Base-by-base conservation (phyloP, 176 grass and related monocot species). In the Raddia guianensis region DNA sequence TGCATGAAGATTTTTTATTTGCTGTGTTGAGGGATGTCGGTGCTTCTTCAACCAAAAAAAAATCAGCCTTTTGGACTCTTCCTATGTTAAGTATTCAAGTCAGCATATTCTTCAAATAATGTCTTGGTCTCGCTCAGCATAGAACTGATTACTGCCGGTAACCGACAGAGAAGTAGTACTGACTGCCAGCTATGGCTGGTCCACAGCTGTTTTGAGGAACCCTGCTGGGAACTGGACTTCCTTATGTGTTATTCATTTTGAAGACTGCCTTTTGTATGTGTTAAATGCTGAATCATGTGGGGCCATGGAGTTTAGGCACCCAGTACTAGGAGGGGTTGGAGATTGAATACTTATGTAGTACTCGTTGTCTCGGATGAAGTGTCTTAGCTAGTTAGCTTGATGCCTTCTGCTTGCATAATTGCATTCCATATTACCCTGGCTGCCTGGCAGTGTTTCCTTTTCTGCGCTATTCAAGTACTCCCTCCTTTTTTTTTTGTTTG, bases 41-140 rank as follows among this genome's bases (percentile, higher is more conserved):
- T 84, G 58, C n/a, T 73, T 68, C 19, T 68, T 35, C 46, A 37
- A 57, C 69, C 27, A 27, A 27, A 2, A 46, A 62, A 61, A 78
- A 9, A 7, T 35, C 52, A 32, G 2, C 37, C 27, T 43, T 56
- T 70, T 40, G 18, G 33, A 37, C 32, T 49, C 48, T 70, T 64
- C 49, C 49, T 80, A 18, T n/a, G 47, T 56, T 69, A 57, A 65
- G 9, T 56, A 70, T 58, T 15, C 58, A 70, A 81, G 11, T n/a
- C 48, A 70, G 56, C 33, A 57, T 80, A 89, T 85, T 75, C 47
- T 56, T 75, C n/a, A 75, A 80, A 84, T 55, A 80, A 64, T 80
- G 21, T 16, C 9, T 68, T 12, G 20, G 21, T 16, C 9, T 68
- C 16, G 20, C 20, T 54, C 58, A n/a, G 20, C 50, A n/a, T 34